These are phyloP conservation scores for Spergularia azorica DNA, from an alignment of 179 eudicot genomes.

Conservation along the genomic window DNA sequence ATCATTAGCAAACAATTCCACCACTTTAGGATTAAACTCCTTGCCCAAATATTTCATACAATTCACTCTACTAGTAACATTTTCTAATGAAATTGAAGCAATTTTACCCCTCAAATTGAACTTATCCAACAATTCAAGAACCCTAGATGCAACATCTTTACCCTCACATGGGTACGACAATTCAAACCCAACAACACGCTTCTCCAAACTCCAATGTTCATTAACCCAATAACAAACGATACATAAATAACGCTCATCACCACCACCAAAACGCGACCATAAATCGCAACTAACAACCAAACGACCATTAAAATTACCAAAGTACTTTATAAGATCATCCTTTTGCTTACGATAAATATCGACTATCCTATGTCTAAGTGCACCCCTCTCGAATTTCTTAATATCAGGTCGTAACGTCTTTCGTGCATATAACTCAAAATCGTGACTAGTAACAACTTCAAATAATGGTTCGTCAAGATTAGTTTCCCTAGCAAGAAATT, in stretches of 20 bases:
- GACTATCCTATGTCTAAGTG: not conserved
- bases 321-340: not conserved
- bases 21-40: not conserved
- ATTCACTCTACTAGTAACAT: not conserved
- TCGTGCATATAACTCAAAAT: not conserved
- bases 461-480: not conserved
- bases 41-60: not conserved
- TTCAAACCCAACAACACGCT: constrained; percentile 12
- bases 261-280: constrained; percentile 6
- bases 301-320: not conserved
- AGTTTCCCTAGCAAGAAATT: not conserved
- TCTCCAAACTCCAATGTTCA: not conserved
- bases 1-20: not conserved
- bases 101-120: constrained; percentile 1
- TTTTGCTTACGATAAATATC: not conserved
- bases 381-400: not conserved
- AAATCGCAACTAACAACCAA: constrained; percentile 9
- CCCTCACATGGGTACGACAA: not conserved
- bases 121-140: not conserved
- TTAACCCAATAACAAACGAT: constrained; percentile 21
- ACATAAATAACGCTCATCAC: constrained; percentile 9
- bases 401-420: not conserved
- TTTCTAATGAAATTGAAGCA: not conserved
- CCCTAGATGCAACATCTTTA: not conserved
- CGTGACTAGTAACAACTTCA: not conserved